phyloP scores from a whole-genome alignment of 306 rosid species.

The Cucurbita argyrosperma region DNA sequence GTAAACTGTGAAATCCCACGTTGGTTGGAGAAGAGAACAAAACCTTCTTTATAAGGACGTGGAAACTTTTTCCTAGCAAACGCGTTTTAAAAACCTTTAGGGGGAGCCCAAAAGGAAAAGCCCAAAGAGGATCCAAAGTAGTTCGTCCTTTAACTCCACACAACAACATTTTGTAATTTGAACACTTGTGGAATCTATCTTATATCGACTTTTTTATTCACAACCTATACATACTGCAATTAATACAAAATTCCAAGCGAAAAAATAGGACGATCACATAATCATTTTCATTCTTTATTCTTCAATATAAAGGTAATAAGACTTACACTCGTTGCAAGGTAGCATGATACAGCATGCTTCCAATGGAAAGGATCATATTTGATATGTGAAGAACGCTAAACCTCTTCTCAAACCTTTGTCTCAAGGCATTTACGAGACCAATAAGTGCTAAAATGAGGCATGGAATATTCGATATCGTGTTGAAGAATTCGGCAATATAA shows the following conservation, averaged over 20 bases:
- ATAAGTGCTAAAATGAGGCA: conserved; percentile 73
- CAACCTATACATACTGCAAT: background rate
- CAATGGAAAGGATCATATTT: conserved; percentile 77
- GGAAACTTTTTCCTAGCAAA: too few relatives aligned
- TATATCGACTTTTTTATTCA: background rate
- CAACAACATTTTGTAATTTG: background rate
- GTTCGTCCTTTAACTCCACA: background rate
- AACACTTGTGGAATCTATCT: background rate
- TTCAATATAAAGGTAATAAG: background rate
- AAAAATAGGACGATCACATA: background rate
- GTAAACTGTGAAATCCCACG: background rate
- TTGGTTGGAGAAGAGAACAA: too few relatives aligned
- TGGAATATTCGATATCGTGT: conserved; percentile 49
- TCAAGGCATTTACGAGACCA: conserved; percentile 76
- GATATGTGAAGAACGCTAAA: conserved; percentile 78
- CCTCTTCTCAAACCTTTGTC: conserved; percentile 94
- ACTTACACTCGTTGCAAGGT: conserved; percentile 71
- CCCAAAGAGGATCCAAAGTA: background rate
- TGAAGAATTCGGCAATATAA: conserved; percentile 57
- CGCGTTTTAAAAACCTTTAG: too few relatives aligned
- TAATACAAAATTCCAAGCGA: background rate
- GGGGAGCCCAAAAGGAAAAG: too few relatives aligned
- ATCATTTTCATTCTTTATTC: background rate
- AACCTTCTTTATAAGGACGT: too few relatives aligned
- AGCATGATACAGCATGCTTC: conserved; percentile 87